Evolutionary conservation across 108 stramenopile species (phyloP).

Genomic region (Chaetoceros muelleri): DNA sequence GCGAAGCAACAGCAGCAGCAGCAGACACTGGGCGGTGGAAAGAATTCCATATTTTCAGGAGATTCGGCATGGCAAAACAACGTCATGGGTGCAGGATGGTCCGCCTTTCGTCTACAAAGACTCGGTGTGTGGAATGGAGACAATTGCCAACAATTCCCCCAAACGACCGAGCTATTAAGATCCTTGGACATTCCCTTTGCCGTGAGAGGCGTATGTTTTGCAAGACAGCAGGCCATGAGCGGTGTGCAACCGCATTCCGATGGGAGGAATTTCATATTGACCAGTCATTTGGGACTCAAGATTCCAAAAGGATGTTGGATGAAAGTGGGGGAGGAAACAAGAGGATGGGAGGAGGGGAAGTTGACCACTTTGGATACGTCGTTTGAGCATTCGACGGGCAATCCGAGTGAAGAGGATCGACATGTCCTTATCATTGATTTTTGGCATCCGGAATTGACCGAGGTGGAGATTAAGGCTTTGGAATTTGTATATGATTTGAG

Average conservation of each 20-base stretch:
- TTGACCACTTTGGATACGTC: conserved; percentile 81
- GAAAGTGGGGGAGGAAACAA: conserved; percentile 57
- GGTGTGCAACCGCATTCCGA: conserved; percentile 84
- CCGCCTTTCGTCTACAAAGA: conserved; percentile 79
- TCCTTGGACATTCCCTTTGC: conserved; percentile 80
- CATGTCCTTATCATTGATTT: conserved; percentile 91
- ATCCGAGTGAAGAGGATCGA: conserved; percentile 68
- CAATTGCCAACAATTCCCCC: conserved; percentile 76
- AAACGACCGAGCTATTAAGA: conserved; percentile 66
- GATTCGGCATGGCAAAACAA: conserved; percentile 79
- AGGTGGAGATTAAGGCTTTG: conserved; percentile 62
- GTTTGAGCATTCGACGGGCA: conserved; percentile 84
- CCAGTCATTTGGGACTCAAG: conserved; percentile 77
- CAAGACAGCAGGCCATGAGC: conserved; percentile 68
- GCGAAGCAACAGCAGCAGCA: neutral
- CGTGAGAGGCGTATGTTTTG: conserved; percentile 92
- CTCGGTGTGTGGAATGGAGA: conserved; percentile 85
- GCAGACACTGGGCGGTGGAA: too few species aligned
- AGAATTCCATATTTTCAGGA: conserved; percentile 31
- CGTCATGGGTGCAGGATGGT: conserved; percentile 90
- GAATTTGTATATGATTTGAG: conserved; percentile 77
- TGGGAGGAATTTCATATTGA: conserved; percentile 90
- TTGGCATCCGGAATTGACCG: conserved; percentile 89
- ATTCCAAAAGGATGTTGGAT: conserved; percentile 76
- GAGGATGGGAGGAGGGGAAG: conserved; percentile 65